phyloP scores from a whole-genome alignment of 345 rosid species.

The Brassica cretica region DNA sequence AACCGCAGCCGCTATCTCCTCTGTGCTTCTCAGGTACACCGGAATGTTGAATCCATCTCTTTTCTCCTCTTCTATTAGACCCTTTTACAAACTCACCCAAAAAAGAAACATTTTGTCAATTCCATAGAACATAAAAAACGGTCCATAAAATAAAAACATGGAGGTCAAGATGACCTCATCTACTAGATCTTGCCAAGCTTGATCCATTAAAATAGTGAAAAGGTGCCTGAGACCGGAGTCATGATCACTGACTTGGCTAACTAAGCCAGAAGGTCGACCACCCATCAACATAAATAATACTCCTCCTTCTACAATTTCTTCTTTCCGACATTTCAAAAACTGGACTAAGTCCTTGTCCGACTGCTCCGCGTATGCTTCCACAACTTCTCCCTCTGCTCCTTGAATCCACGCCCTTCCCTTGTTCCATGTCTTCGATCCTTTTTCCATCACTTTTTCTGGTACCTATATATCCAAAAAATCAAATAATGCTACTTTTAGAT shows the following conservation, averaged over 20 bases:
- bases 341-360: constrained; percentile 51
- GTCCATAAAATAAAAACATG: not conserved
- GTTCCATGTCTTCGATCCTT: constrained; percentile 54
- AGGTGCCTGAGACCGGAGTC: constrained; percentile 49
- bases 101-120: not conserved
- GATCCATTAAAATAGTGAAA: constrained; percentile 52
- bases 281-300: constrained; percentile 55
- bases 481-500: not conserved
- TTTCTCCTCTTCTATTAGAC: constrained; percentile 50
- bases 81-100: constrained; percentile 32
- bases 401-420: constrained; percentile 55
- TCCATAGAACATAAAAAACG: not conserved
- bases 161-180: constrained; percentile 41
- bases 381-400: constrained; percentile 49
- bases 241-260: constrained; percentile 44
- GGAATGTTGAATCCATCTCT: constrained; percentile 59
- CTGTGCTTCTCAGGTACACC: constrained; percentile 52
- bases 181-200: constrained; percentile 57
- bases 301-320: constrained; percentile 54
- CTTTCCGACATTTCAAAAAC: constrained; percentile 53
- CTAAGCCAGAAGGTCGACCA: constrained; percentile 44
- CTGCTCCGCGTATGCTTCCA: constrained; percentile 52
- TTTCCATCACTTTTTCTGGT: constrained; percentile 47
- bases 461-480: constrained; percentile 35
- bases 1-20: constrained; percentile 49